Conservation (phyloP, 495 filamentous ascomycete species). For the Entonaema liquescens region DNA sequence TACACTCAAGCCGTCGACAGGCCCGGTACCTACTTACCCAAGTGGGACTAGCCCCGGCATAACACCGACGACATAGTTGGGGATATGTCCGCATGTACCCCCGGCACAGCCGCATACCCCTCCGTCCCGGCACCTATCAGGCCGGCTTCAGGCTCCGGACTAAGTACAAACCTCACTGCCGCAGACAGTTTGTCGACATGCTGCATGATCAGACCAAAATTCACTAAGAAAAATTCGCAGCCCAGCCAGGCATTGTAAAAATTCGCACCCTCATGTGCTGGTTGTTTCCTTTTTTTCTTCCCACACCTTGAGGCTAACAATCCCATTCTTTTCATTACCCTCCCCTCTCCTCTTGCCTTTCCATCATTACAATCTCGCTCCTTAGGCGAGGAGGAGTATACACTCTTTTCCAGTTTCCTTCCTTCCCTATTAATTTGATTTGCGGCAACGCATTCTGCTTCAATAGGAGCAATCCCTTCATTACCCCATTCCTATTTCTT, state of each 20-base stretch:
- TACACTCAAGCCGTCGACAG: background rate
- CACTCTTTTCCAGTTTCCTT: background rate
- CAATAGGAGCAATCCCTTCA: background rate
- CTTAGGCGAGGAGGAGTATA: background rate
- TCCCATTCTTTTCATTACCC: background rate
- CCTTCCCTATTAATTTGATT: background rate
- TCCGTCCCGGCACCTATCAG: background rate
- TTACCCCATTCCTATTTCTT: background rate
- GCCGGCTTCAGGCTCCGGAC: background rate
- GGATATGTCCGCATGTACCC: background rate
- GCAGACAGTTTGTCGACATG: background rate
- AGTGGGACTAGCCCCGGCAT: background rate
- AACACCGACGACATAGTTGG: background rate
- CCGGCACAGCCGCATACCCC: background rate
- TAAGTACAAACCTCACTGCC: background rate
- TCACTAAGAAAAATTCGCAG: background rate
- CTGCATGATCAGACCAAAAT: too few relatives aligned
- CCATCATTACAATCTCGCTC: background rate
- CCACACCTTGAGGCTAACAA: background rate
- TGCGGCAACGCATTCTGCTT: background rate
- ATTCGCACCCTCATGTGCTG: background rate
- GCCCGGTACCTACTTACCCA: background rate
- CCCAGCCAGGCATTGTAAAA: background rate
- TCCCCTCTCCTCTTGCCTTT: background rate
- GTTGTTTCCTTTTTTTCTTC: background rate